Evolutionary conservation across 768 basidiomycete genomes (phyloP).

Genomic region (Auriscalpium orientale): DNA sequence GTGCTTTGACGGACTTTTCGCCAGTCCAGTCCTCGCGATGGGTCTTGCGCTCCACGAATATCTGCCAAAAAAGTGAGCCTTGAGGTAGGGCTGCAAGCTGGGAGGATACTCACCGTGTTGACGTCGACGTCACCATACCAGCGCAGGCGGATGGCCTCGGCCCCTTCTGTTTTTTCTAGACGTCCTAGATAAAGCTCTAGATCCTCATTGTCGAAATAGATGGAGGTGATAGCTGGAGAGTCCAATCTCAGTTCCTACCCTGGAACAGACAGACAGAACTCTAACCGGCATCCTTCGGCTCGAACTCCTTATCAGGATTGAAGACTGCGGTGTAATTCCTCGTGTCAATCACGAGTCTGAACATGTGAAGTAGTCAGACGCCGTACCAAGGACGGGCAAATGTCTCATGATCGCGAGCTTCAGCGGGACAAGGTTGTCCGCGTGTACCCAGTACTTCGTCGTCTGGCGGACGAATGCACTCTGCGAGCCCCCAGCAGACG

Average conservation of each 20-base stretch:
- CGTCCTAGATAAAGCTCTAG: conserved; percentile 94
- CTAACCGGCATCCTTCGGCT: conserved; percentile 71
- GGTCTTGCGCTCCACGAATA: conserved; percentile 84
- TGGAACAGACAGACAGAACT: neutral
- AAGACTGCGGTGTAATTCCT: conserved; percentile 54
- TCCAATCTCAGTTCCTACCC: neutral
- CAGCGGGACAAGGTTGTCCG: conserved; percentile 88
- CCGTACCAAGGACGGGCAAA: conserved; percentile 85
- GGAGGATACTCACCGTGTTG: conserved; percentile 55
- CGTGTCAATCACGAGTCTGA: neutral
- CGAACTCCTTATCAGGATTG: conserved; percentile 89
- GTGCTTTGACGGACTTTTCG: conserved; percentile 96
- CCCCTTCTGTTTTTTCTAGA: conserved; percentile 97
- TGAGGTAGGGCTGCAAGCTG: neutral
- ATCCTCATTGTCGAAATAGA: conserved; percentile 95
- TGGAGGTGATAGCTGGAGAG: conserved; percentile 79
- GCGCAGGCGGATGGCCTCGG: conserved; percentile 90
- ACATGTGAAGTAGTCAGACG: neutral
- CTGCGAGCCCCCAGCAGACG: conserved; percentile 90
- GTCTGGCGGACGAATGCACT: conserved; percentile 98
- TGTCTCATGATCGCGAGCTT: conserved; percentile 90
- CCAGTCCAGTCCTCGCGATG: conserved; percentile 99
- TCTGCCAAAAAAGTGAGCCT: conserved; percentile 32
- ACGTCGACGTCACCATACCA: conserved; percentile 92
- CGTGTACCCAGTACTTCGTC: conserved; percentile 99